A percentile compares a stretch with the other conserved stretches of the same genome.
Evolutionary conservation across 2,329 filamentous ascomycete species (phyloP).

Genomic region (Claviceps africana): DNA sequence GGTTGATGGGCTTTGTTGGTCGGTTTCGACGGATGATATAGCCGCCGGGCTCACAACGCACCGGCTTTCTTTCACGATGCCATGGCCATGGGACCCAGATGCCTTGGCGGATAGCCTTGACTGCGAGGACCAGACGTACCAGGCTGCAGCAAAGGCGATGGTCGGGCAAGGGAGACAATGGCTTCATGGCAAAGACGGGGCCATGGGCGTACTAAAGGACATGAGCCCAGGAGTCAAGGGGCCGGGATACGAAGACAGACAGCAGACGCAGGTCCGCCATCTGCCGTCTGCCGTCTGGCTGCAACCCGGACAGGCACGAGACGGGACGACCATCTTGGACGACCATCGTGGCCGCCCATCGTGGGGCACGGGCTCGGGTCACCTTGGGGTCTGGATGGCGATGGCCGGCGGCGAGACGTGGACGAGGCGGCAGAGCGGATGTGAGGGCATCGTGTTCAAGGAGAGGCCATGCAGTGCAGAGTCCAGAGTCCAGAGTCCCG

Average conservation of each 20-base stretch:
- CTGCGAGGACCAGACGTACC: background rate
- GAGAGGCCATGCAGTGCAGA: too few relatives aligned
- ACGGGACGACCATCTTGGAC: background rate
- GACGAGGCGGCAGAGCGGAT: background rate
- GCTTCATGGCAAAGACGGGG: background rate
- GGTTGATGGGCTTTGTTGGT: too few relatives aligned
- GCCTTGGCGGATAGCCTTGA: background rate
- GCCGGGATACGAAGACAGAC: background rate
- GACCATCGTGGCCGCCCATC: background rate
- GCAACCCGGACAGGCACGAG: background rate
- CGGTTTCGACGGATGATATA: too few relatives aligned
- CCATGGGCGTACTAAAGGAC: background rate
- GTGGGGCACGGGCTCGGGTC: too few relatives aligned
- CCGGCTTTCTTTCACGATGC: background rate
- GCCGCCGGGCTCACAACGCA: too few relatives aligned
- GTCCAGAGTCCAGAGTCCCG: too few relatives aligned
- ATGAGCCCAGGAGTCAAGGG: background rate
- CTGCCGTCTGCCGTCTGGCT: too few relatives aligned
- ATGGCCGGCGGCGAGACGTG: background rate
- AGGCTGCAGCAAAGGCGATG: background rate
- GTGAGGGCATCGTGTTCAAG: background rate
- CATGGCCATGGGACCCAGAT: background rate
- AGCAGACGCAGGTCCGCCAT: too few relatives aligned
- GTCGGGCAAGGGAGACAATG: too few relatives aligned
- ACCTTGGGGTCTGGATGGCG: too few relatives aligned